These are phyloP conservation scores for Bipolaris zeicola DNA, from an alignment of 2,329 filamentous ascomycete genomes.

Conservation along the genomic window DNA sequence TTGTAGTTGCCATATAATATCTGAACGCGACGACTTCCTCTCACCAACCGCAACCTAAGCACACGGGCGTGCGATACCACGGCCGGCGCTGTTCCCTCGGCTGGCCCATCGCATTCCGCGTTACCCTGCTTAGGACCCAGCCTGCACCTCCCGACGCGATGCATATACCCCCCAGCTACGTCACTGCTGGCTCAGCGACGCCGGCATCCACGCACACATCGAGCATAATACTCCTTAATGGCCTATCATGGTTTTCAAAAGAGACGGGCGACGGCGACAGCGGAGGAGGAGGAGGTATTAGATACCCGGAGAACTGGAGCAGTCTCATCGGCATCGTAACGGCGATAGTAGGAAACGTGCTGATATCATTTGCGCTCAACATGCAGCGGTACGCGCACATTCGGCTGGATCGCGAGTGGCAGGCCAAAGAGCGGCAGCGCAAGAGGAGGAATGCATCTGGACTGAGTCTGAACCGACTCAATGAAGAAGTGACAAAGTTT, in stretches of 20 bases:
- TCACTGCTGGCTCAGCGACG: constrained; percentile 32
- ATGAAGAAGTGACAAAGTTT: constrained; percentile 36
- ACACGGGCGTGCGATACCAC: neutral
- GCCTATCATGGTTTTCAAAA: constrained; percentile 16
- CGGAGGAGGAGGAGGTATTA: constrained; percentile 4
- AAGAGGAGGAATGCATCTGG: constrained; percentile 47
- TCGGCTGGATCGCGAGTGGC: constrained; percentile 73
- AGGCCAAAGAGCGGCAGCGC: constrained; percentile 51
- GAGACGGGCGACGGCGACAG: constrained; percentile 9
- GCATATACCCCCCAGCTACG: constrained; percentile 31
- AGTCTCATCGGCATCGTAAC: constrained; percentile 94
- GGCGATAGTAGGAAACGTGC: constrained; percentile 87
- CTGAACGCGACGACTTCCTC: neutral
- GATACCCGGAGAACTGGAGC: constrained; percentile 67
- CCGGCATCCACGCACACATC: constrained; percentile 7
- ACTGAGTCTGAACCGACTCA: constrained; percentile 48
- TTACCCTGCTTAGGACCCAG: constrained; percentile 6
- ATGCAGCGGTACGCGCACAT: constrained; percentile 96
- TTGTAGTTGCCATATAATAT: constrained; percentile 1
- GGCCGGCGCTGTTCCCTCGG: constrained; percentile 4
- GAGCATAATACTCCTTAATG: constrained; percentile 20
- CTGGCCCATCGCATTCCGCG: constrained; percentile 1
- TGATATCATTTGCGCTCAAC: constrained; percentile 95
- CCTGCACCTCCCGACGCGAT: constrained; percentile 21
- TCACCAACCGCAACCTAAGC: neutral